Evolutionary conservation across 164 flowering plant genomes (phyloP).

Genomic region (Magnolia sinica): DNA sequence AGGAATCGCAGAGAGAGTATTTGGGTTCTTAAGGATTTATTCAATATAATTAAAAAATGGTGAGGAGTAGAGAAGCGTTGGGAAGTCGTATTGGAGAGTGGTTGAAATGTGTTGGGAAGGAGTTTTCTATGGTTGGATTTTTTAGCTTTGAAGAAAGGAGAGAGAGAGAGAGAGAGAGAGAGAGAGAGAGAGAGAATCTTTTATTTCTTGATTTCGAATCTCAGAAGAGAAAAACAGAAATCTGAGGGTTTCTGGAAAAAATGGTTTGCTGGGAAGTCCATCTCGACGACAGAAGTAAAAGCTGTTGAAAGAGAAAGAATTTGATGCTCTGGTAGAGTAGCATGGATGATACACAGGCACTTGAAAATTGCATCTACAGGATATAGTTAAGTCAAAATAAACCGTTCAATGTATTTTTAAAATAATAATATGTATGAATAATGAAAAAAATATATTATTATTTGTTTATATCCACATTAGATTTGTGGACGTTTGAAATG

Average conservation of each 20-base stretch:
- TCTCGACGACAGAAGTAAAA: slow-evolving; percentile 9
- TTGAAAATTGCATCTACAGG: no score
- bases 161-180: background rate
- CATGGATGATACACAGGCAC: no score
- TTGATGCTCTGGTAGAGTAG: no score
- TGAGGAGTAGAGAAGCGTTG: slow-evolving; percentile 10
- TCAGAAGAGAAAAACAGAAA: slow-evolving; percentile 6
- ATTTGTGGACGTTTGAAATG: no score
- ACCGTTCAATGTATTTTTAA: no score
- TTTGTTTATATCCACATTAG: no score
- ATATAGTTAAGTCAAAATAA: no score
- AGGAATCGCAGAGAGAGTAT: background rate
- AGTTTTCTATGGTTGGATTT: slow-evolving; percentile 16
- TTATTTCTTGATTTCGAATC: background rate
- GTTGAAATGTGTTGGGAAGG: slow-evolving; percentile 13
- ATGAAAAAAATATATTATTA: no score
- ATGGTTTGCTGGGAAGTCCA: slow-evolving; percentile 23
- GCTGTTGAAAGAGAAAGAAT: no score
- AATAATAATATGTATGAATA: no score
- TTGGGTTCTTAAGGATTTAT: slow-evolving; percentile 2
- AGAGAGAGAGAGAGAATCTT: background rate
- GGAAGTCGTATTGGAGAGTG: slow-evolving; percentile 16
- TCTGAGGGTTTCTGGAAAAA: background rate
- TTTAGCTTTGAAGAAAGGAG: background rate
- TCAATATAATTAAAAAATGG: slow-evolving; percentile 12